Evolutionary conservation across 1,284 basidiomycete genomes (phyloP), one percentile per base, ranked within the genome.

Genomic region (Ustilago crameri): DNA sequence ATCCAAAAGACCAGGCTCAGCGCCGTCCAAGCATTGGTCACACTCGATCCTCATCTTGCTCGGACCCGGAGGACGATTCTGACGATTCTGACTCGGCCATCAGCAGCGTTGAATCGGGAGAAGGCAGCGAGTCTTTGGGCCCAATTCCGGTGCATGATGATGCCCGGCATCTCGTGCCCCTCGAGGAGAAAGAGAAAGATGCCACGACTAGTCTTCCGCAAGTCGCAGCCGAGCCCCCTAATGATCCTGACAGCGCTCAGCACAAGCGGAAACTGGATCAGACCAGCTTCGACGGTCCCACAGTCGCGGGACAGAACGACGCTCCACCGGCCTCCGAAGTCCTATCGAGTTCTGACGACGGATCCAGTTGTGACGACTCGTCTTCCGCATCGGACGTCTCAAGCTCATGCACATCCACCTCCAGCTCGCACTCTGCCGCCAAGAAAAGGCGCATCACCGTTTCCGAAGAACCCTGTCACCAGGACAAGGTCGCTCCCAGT

Each of bases 391-490:
- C 50, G 2, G 27, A 14, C 5, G 34, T 18, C 17, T 55, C 51
- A 3, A 44, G 26, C 7, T 24, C 55, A 3, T 41, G 15, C 45
- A 17, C 32, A 12, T 37, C 47, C 10, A 20, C 43, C 3, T n/a
- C 42, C 2, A 17, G 22, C 12, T 51, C 55, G 20, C 40, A 27
- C 15, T 26, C 49, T 5, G 44, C 56, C 10, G 17, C 43, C 35
- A 57, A 60, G 40, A 60, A 46, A 40, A 51, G 46, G 20, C 55
- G 52, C n/a, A 24, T 51, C 22, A 40, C 30, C 9, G 15, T n/a
- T 7, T 37, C 15, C 9, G n/a, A 37, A 37, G 10, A 17, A 12
- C 17, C n/a, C n/a, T n/a, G 30, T 22, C 51, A 17, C 40, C 27
- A 46, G 23, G 34, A 47, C 2, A 40, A 50, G 15, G 8, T 18